Evolutionary conservation across 2,329 filamentous ascomycete species (phyloP).

Genomic region (Grosmannia penicillata): DNA sequence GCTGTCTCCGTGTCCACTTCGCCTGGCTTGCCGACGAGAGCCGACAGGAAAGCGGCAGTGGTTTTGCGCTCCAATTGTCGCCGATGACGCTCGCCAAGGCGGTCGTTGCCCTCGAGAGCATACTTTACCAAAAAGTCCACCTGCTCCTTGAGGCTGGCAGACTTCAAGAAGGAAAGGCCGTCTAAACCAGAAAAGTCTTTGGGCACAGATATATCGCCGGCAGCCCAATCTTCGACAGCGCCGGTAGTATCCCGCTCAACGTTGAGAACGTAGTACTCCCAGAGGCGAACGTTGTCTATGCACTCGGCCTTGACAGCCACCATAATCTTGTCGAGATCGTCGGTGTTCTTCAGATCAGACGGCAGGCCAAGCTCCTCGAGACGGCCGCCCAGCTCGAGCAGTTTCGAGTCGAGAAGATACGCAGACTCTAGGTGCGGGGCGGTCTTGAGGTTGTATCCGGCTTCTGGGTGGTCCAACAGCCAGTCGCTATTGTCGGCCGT

Average conservation of each 20-base stretch:
- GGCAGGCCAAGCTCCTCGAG: conserved; percentile 61
- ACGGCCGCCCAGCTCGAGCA: conserved; percentile 63
- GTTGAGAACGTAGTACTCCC: conserved; percentile 86
- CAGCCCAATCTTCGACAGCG: conserved; percentile 57
- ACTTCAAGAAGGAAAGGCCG: conserved; percentile 32
- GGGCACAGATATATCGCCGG: conserved; percentile 40
- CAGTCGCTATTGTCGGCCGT: conserved; percentile 92
- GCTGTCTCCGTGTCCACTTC: conserved; percentile 35
- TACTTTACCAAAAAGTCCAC: conserved; percentile 52
- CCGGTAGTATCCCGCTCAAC: conserved; percentile 57
- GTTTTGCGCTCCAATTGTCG: conserved; percentile 55
- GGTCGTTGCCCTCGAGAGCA: conserved; percentile 55
- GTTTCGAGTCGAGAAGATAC: conserved; percentile 43
- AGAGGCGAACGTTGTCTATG: conserved; percentile 62
- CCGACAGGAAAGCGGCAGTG: conserved; percentile 53
- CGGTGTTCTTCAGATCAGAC: conserved; percentile 51
- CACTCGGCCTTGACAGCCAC: conserved; percentile 69
- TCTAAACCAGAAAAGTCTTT: conserved; percentile 23
- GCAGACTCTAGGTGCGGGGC: conserved; percentile 64
- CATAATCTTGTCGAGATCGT: conserved; percentile 72
- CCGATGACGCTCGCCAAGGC: conserved; percentile 66
- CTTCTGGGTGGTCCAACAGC: conserved; percentile 87
- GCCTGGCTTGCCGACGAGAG: conserved; percentile 31
- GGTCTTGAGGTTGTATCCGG: conserved; percentile 85
- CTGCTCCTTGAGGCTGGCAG: conserved; percentile 29